Conservation (phyloP, 2,329 filamentous ascomycete species). For the Colletotrichum navitas region DNA sequence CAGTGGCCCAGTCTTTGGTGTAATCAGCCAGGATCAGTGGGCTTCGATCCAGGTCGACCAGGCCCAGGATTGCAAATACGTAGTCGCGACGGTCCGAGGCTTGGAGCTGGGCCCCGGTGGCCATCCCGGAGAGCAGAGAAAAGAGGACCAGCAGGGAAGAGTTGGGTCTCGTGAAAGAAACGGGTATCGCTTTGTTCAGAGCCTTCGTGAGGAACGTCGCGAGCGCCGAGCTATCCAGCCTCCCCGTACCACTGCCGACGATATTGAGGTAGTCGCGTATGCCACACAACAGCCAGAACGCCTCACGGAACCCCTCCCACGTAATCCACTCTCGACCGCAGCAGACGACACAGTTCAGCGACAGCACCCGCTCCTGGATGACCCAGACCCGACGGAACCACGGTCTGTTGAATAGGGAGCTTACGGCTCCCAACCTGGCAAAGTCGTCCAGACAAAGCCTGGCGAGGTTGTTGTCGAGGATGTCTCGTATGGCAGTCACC, state of each 20-base stretch:
- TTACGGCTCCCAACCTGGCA: background rate
- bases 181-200: constrained; percentile 13
- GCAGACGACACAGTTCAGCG: background rate
- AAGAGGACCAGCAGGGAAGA: constrained; percentile 8
- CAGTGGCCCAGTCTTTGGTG: constrained; percentile 5
- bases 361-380: constrained; percentile 25
- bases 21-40: constrained; percentile 7
- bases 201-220: constrained; percentile 6
- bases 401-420: constrained; percentile 6
- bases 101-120: constrained; percentile 9
- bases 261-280: constrained; percentile 22
- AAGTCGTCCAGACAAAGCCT: background rate
- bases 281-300: constrained; percentile 25
- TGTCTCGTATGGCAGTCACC: background rate
- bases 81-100: constrained; percentile 23
- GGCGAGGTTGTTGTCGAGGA: background rate
- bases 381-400: constrained; percentile 27
- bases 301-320: background rate
- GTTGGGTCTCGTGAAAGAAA: constrained; percentile 6
- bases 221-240: constrained; percentile 8
- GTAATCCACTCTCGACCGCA: background rate
- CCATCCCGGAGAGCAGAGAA: constrained; percentile 13
- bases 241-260: constrained; percentile 15
- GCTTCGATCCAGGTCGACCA: background rate
- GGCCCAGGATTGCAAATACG: constrained; percentile 14